Conservation (phyloP, 2,329 filamentous ascomycete species). For the Talaromyces sp. region DNA sequence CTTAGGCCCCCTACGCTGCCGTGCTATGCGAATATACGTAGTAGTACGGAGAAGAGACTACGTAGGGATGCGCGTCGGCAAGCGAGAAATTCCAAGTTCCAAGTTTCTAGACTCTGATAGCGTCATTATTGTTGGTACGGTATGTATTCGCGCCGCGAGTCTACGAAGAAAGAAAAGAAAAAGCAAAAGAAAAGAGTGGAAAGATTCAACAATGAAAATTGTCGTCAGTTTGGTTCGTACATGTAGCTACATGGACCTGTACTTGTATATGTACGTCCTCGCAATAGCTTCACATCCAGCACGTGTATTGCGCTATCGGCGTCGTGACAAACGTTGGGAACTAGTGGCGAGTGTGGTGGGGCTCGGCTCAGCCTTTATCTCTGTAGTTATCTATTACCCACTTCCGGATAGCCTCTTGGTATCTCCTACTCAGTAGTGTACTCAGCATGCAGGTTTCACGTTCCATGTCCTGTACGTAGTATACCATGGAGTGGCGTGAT, state of each 20-base stretch:
- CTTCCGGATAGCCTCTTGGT: background rate
- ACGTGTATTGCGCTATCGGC: constrained; percentile 1
- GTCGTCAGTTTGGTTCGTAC: too few relatives aligned
- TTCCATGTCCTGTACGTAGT: background rate
- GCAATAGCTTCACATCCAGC: background rate
- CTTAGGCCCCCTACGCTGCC: background rate
- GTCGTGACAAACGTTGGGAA: background rate
- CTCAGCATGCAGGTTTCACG: constrained; percentile 3
- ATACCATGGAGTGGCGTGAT: background rate
- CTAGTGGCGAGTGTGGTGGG: constrained; percentile 2
- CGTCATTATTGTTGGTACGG: background rate
- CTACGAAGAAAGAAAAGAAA: background rate
- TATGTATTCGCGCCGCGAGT: background rate
- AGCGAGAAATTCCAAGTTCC: background rate
- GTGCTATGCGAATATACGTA: background rate
- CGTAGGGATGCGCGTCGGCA: background rate
- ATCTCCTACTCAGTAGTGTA: too few relatives aligned
- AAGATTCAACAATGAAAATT: background rate
- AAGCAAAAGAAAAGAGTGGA: too few relatives aligned
- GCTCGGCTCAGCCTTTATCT: constrained; percentile 2
- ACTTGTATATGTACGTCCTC: background rate
- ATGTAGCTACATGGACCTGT: too few relatives aligned
- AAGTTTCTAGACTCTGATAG: background rate
- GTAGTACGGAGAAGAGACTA: background rate
- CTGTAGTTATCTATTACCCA: background rate